phyloP scores from a whole-genome alignment of 306 rosid genomes.

The Datisca glomerata region DNA sequence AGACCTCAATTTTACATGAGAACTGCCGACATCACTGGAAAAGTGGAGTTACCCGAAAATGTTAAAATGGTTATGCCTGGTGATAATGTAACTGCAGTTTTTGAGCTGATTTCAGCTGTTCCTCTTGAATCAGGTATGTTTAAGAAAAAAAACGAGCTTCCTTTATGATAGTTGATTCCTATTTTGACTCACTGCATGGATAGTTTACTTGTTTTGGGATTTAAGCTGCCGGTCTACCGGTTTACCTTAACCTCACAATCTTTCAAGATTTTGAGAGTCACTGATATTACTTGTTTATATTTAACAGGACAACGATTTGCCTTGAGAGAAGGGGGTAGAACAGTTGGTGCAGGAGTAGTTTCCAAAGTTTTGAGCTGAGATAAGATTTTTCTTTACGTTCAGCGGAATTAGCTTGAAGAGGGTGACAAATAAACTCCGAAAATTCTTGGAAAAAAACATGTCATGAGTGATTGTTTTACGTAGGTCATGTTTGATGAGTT shows the following conservation, averaged over 20 bases:
- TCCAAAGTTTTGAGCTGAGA: slow-evolving; percentile 72
- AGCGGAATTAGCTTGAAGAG: too few relatives aligned
- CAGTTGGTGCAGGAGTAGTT: slow-evolving; percentile 99
- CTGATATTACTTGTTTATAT: slow-evolving; percentile 4
- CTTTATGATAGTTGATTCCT: too few relatives aligned
- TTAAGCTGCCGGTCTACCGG: too few relatives aligned
- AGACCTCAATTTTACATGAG: slow-evolving; percentile 95
- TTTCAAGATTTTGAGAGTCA: too few relatives aligned
- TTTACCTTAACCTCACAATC: too few relatives aligned
- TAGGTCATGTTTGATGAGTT: neutral
- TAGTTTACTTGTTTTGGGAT: too few relatives aligned
- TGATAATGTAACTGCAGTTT: slow-evolving; percentile 79
- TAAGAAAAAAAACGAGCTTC: neutral
- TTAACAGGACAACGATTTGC: slow-evolving; percentile 97
- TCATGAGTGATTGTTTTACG: slow-evolving; percentile 1
- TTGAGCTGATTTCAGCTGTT: slow-evolving; percentile 75
- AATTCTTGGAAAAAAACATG: slow-evolving; percentile 7
- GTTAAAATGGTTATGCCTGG: slow-evolving; percentile 99
- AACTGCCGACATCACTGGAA: slow-evolving; percentile 95
- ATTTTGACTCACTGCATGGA: too few relatives aligned
- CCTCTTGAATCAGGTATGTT: slow-evolving; percentile 88
- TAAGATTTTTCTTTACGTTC: too few relatives aligned
- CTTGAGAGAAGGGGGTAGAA: slow-evolving; percentile 97
- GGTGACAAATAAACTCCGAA: slow-evolving; percentile 11
- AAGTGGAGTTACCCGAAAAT: slow-evolving; percentile 81